Conservation (phyloP, 2,329 filamentous ascomycete genomes). For the Spiromastix sp. region DNA sequence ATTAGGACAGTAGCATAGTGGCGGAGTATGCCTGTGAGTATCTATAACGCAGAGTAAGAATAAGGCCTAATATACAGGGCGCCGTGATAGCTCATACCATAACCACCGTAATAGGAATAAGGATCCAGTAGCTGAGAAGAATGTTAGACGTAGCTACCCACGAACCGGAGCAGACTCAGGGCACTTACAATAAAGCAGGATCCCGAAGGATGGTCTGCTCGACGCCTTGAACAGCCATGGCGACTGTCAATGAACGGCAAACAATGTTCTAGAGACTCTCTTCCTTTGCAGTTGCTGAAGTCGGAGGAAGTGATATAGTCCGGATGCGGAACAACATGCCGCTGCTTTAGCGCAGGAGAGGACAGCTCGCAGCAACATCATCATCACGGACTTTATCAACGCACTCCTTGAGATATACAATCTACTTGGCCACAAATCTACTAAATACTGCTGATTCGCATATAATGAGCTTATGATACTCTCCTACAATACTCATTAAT, state of each 20-base stretch:
- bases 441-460: no score
- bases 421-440: no score
- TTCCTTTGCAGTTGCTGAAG: neutral
- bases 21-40: slow-evolving; percentile 87
- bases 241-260: slow-evolving; percentile 14
- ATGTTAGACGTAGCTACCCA: slow-evolving; percentile 5
- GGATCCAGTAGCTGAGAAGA: slow-evolving; percentile 80
- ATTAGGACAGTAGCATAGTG: slow-evolving; percentile 95
- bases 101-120: slow-evolving; percentile 92
- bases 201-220: slow-evolving; percentile 96
- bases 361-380: slow-evolving; percentile 3
- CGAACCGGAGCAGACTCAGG: neutral
- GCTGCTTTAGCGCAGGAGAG: slow-evolving; percentile 1
- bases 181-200: slow-evolving; percentile 85
- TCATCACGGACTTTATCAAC: no score
- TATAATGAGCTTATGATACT: no score
- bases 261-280: neutral
- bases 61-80: no score
- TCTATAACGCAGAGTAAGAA: no score
- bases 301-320: neutral
- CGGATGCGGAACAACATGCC: neutral
- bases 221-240: slow-evolving; percentile 68
- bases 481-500: no score
- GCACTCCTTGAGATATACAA: no score
- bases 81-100: slow-evolving; percentile 52